phyloP scores from a whole-genome alignment of 495 filamentous ascomycete species.

The Zalerion maritima region DNA sequence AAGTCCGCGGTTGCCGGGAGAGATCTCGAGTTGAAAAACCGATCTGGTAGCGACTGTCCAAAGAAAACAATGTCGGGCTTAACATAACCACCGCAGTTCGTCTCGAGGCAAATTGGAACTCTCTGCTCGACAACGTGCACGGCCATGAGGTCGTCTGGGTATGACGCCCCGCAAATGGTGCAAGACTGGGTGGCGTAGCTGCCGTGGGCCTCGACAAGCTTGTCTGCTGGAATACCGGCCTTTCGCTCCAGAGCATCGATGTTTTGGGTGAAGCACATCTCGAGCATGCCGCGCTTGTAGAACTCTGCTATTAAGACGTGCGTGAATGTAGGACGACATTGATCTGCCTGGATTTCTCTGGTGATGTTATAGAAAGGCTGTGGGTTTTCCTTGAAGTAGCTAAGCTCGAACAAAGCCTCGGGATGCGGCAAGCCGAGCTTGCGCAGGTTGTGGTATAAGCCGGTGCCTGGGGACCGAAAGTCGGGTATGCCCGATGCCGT shows the following conservation, averaged over 20 bases:
- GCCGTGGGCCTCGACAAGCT: conserved; percentile 87
- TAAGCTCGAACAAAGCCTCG: conserved; percentile 68
- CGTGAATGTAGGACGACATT: conserved; percentile 70
- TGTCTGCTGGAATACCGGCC: conserved; percentile 67
- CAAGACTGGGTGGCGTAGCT: conserved; percentile 83
- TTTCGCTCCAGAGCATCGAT: conserved; percentile 87
- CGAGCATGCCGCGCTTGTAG: conserved; percentile 57
- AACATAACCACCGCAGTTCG: conserved; percentile 61
- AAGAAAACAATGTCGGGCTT: conserved; percentile 99
- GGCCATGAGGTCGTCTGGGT: conserved; percentile 59
- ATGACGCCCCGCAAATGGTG: conserved; percentile 67
- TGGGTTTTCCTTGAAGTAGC: conserved; percentile 72
- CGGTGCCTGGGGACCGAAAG: conserved; percentile 62
- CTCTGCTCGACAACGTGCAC: conserved; percentile 42
- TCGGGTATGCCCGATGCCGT: conserved; percentile 53
- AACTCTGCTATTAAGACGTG: conserved; percentile 76
- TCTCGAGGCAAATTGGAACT: conserved; percentile 49
- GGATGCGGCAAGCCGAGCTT: conserved; percentile 72
- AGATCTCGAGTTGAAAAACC: conserved; percentile 46
- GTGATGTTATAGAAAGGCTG: conserved; percentile 84
- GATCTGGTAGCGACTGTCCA: conserved; percentile 52
- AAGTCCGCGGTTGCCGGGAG: conserved; percentile 56
- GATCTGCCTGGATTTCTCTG: conserved; percentile 83
- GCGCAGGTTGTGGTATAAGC: conserved; percentile 71
- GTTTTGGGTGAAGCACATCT: conserved; percentile 91